Percentiles rank a stretch among this genome's conserved stretches.
phyloP scores from a whole-genome alignment of 2,329 filamentous ascomycete species.

The Reticulascus tulasneorum region DNA sequence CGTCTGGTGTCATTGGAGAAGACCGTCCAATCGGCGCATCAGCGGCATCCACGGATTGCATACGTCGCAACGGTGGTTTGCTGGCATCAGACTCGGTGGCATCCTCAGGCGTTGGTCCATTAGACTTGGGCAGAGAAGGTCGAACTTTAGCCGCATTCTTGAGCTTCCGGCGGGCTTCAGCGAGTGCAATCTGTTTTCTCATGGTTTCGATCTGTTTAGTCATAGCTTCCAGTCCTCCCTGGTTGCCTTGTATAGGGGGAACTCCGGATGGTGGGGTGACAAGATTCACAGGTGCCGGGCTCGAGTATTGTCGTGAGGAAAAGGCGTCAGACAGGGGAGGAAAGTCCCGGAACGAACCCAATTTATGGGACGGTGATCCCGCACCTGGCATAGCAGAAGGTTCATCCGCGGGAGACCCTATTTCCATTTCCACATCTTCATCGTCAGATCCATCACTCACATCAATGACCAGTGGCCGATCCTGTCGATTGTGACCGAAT shows the following conservation, averaged over 20 bases:
- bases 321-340: slow-evolving; percentile 39
- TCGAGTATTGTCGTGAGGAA: slow-evolving; percentile 34
- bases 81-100: slow-evolving; percentile 8
- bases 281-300: slow-evolving; percentile 27
- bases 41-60: slow-evolving; percentile 14
- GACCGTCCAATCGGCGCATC: slow-evolving; percentile 16
- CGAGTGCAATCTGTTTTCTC: slow-evolving; percentile 55
- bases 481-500: slow-evolving; percentile 54
- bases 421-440: slow-evolving; percentile 65
- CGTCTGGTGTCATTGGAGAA: slow-evolving; percentile 19
- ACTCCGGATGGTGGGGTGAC: slow-evolving; percentile 33
- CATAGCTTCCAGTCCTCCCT: slow-evolving; percentile 43
- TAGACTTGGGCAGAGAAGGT: slow-evolving; percentile 5
- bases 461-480: slow-evolving; percentile 72
- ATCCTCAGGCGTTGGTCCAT: slow-evolving; percentile 8
- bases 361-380: slow-evolving; percentile 27
- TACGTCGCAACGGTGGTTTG: slow-evolving; percentile 12
- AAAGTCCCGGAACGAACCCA: slow-evolving; percentile 38
- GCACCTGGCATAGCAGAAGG: slow-evolving; percentile 27
- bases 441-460: slow-evolving; percentile 69
- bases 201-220: slow-evolving; percentile 58
- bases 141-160: slow-evolving; percentile 20
- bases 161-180: slow-evolving; percentile 50
- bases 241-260: slow-evolving; percentile 26
- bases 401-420: slow-evolving; percentile 50